Evolutionary conservation across 1,284 basidiomycete species (phyloP), one percentile per base, ranked within the genome.

Genomic region (Irpex sp.): DNA sequence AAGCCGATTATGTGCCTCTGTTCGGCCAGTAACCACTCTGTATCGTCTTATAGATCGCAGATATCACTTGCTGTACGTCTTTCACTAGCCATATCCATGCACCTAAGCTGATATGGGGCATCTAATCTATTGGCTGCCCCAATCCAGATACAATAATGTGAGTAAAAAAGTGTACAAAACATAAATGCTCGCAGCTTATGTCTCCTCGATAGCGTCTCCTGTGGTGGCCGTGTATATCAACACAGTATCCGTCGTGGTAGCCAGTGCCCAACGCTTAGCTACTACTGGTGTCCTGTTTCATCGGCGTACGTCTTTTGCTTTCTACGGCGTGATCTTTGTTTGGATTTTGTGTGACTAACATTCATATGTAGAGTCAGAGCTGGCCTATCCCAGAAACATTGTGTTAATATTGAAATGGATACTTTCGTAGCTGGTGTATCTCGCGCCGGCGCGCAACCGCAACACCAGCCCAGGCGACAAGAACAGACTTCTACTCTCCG

Each of bases 171-270:
- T 4, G 26, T 4, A 26, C 26, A 26, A 26, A 26, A 26, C 26
- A 26, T 26, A 4, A 26, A 26, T 26, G 26, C 26, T 26, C 26
- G 26, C 26, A 26, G 26, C 3, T 26, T 26, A 26, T 26, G 26
- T 26, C 26, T 26, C 26, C 26, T 43, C 56, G 17, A 11, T 36
- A 62, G 61, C 15, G 50, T 62, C 47, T 17, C 53, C 31, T 36
- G 56, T 46, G 61, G 61, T 8, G 19, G 33, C 31, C 56, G 61
- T 11, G 19, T 39, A 11, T 62, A 55, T 54, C 61, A 62, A 39
- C 56, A 62, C 35, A 53, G 26, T 33, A 43, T 54, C 11, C 13
- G 33, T 19, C 56, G 54, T 47, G 47, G 60, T 36, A 36, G 8
- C 31, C 33, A 13, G 7, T 58, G 56, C 21, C 61, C 61, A 7